Conservation (phyloP, 78 protist species). For the Bodo saltans region DNA sequence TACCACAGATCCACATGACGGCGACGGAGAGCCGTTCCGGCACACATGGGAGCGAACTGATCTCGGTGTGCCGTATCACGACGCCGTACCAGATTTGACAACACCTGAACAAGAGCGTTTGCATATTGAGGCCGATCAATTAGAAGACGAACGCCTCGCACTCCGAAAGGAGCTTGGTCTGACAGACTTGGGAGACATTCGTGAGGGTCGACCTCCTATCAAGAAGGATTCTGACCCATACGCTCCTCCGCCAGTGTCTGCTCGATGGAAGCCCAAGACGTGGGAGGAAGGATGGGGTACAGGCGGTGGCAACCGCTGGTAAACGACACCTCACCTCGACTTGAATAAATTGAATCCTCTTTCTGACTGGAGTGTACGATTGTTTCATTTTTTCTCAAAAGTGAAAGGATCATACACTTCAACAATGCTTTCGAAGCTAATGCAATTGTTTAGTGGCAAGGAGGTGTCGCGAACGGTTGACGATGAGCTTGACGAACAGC, state of each 20-base stretch:
- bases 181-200: not conserved
- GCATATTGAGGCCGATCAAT: not conserved
- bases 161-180: not conserved
- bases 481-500: too few relatives aligned
- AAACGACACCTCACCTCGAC: not conserved
- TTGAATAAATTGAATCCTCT: too few relatives aligned
- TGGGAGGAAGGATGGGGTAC: not conserved
- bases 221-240: not conserved
- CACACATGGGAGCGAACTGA: not conserved
- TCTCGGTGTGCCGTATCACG: not conserved
- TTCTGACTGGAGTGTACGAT: too few relatives aligned
- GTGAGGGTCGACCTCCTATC: not conserved
- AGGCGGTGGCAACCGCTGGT: not conserved
- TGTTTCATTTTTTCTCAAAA: too few relatives aligned
- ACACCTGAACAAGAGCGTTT: not conserved
- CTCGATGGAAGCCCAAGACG: not conserved
- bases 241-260: not conserved
- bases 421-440: too few relatives aligned
- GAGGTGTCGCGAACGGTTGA: too few relatives aligned
- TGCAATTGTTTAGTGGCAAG: too few relatives aligned
- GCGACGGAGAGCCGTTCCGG: not conserved
- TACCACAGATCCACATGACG: not conserved
- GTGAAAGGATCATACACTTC: too few relatives aligned
- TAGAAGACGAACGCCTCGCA: not conserved
- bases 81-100: not conserved